These are phyloP conservation scores for Backusella macrospora DNA, from an alignment of 192 early-diverging fungal species.

Conservation along the genomic window DNA sequence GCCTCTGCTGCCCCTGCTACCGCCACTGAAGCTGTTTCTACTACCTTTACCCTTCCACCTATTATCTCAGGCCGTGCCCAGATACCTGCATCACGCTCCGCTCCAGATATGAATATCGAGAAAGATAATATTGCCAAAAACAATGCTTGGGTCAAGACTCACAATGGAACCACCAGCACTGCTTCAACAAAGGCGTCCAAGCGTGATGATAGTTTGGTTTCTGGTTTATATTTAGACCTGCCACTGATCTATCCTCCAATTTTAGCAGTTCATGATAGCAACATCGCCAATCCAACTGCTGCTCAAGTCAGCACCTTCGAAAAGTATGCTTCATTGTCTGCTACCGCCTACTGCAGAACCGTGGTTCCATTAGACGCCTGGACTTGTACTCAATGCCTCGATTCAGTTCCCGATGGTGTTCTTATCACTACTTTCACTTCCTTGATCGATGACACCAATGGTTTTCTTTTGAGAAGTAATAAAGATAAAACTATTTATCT, in stretches of 20 bases:
- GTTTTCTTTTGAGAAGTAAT: conserved; percentile 18
- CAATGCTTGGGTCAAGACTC: background rate
- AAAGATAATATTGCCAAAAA: background rate
- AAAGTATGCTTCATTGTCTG: background rate
- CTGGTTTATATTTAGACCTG: background rate
- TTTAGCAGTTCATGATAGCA: background rate
- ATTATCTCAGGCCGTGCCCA: background rate
- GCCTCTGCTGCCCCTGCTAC: background rate
- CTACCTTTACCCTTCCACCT: background rate
- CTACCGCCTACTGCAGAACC: background rate
- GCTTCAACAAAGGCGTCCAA: background rate
- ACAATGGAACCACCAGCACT: background rate
- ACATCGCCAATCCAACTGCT: background rate
- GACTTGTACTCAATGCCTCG: conserved; percentile 8
- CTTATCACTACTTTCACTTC: conserved; percentile 9
- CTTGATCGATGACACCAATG: background rate
- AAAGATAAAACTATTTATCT: conserved; percentile 7
- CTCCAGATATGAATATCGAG: background rate
- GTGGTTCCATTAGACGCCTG: background rate
- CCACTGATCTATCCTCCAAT: conserved; percentile 3
- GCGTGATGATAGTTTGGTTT: background rate
- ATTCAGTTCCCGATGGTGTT: conserved; percentile 7
- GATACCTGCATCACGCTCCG: background rate
- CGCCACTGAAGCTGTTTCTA: background rate
- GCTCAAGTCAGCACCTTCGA: background rate